Evolutionary conservation across 2,329 filamentous ascomycete genomes (phyloP).

Genomic region (Sodiomyces alkalinus): DNA sequence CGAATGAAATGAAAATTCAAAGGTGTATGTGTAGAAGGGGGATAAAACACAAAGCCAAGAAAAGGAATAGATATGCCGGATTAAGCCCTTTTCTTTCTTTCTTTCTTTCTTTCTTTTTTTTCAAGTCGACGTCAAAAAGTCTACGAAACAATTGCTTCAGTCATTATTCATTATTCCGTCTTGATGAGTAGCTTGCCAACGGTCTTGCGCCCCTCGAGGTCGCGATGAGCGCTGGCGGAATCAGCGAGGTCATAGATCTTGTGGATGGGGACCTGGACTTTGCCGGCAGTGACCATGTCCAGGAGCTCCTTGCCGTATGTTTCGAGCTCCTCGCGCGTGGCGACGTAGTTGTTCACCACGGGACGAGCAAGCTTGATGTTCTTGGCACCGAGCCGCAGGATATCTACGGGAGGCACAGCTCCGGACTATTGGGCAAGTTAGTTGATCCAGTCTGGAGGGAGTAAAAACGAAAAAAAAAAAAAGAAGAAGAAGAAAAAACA

Average conservation of each 20-base stretch:
- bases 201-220: conserved; percentile 70
- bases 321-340: conserved; percentile 54
- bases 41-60: too few species aligned
- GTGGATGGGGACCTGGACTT: conserved; percentile 60
- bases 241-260: conserved; percentile 64
- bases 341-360: conserved; percentile 54
- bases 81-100: not conserved
- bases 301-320: conserved; percentile 60
- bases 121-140: too few species aligned
- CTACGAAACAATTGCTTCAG: too few species aligned
- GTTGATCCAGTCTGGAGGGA: not conserved
- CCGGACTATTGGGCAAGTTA: conserved; percentile 32
- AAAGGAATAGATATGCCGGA: too few species aligned
- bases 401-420: conserved; percentile 52
- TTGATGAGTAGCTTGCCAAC: conserved; percentile 71
- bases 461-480: not conserved
- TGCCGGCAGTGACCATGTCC: conserved; percentile 50
- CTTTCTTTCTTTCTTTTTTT: not conserved
- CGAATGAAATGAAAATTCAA: too few species aligned
- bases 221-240: conserved; percentile 54
- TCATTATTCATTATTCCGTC: conserved; percentile 30
- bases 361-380: conserved; percentile 68
- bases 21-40: too few species aligned
- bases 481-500: too few species aligned
- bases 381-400: conserved; percentile 48